A percentile compares a stretch with the other conserved stretches of the same genome.
Evolutionary conservation across 257 asterid species (phyloP).

Genomic region (Solanum appendiculatum): DNA sequence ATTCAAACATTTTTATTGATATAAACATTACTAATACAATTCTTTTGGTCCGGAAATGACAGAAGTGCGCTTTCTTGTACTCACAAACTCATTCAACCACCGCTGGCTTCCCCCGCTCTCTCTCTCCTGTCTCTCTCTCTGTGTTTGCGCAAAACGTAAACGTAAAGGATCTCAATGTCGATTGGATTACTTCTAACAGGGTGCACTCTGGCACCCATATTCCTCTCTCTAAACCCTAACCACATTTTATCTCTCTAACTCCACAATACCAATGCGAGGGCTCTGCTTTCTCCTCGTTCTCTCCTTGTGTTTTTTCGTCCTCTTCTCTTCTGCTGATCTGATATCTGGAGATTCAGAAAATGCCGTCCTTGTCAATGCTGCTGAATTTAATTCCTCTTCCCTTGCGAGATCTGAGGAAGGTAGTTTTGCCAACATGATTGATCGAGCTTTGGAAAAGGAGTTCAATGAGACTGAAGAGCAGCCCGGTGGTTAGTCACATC

Average conservation of each 20-base stretch:
- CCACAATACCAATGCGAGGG: conserved; percentile 11
- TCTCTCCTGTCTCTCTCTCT: background rate
- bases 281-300: conserved; percentile 14
- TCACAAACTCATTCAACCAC: background rate
- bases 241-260: conserved; percentile 1
- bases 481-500: conserved; percentile 46
- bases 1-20: too few species aligned
- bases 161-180: background rate
- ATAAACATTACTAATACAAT: too few species aligned
- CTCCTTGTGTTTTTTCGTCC: background rate
- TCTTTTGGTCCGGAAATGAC: background rate
- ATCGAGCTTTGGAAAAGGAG: conserved; percentile 68
- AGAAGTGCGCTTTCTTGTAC: background rate
- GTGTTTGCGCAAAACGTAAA: background rate
- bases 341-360: background rate
- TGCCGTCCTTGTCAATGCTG: conserved; percentile 14
- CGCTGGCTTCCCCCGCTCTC: background rate
- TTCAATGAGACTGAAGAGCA: conserved; percentile 67
- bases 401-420: conserved; percentile 21
- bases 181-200: background rate
- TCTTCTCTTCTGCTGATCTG: conserved; percentile 27
- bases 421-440: conserved; percentile 51
- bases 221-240: background rate
- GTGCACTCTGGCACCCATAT: background rate
- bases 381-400: conserved; percentile 14